Base-by-base conservation (phyloP, 129 eudicot species). In the Ambrosia artemisiifolia region DNA sequence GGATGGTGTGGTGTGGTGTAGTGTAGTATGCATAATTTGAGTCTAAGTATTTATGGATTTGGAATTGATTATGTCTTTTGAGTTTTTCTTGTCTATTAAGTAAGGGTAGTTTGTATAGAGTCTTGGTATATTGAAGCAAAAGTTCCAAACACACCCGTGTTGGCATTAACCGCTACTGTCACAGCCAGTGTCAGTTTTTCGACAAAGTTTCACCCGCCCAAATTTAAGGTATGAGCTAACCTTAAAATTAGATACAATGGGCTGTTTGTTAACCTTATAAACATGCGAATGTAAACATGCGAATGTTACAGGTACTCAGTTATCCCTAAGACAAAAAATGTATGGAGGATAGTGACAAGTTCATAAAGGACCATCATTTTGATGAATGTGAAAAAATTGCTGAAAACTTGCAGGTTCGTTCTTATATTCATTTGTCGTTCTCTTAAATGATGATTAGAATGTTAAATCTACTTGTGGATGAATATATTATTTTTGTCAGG, bases 321-420 rank as follows among this genome's bases (percentile, higher is more conserved):
- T 46, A 65, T 86, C 48, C 91, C 98, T 30, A 94, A 94, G 85
- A 94, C 97, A 59, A 94, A 86, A 94, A 90, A 80, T 90, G 98
- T 67, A 9, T 90, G 74, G 98, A 94, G 56, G 98, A 94, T 56
- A 94, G 90, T 76, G 96, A 88, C 81, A 88, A 71, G 51, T 94
- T 87, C 76, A 90, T 94, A 40, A 90, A 65, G 73, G 86, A 88
- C 16, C 83, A 84, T 66, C 89, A 94, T 78, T 80, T 66, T 64
- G 98, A 94, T 79, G 96, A 94, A 76, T 94, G 98, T 64, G 98
- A 94, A 75, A 94, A 79, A 81, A 92, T 94, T 62, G 97, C 98
- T 72, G 89, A 81, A 75, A 80, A 79, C 78, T 79, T 93, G 33
- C 81, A 85, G 98, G 98, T 89, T 33, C 48, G n/a, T 74, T 76